phyloP scores from a whole-genome alignment of 1,139 yeast species.

The Pichia kudriavzevii region DNA sequence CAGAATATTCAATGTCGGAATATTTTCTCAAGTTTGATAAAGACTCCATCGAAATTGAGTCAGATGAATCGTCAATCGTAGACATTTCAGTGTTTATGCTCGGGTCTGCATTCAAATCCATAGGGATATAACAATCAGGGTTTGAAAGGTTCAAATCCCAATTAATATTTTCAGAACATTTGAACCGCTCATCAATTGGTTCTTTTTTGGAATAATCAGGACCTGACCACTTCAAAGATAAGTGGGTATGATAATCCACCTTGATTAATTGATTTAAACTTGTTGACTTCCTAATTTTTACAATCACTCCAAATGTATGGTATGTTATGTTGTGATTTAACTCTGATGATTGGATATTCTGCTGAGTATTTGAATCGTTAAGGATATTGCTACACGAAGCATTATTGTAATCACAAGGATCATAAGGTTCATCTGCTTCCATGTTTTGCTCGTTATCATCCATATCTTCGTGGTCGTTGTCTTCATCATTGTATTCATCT shows the following conservation, averaged over 20 bases:
- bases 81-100: slow-evolving; percentile 1
- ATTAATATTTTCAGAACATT: slow-evolving; percentile 24
- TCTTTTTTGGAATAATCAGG: slow-evolving; percentile 19
- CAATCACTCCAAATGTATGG: slow-evolving; percentile 27
- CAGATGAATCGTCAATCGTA: slow-evolving; percentile 6
- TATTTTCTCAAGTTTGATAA: slow-evolving; percentile 3
- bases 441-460: too few species aligned
- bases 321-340: slow-evolving; percentile 23
- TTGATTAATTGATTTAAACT: slow-evolving; percentile 21
- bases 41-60: slow-evolving; percentile 5
- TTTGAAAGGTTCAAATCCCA: slow-evolving; percentile 27
- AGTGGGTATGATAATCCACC: slow-evolving; percentile 26
- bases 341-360: not conserved
- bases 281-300: slow-evolving; percentile 22
- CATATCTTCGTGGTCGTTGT: slow-evolving; percentile 23
- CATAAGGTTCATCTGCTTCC: slow-evolving; percentile 6
- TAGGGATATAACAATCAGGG: slow-evolving; percentile 30
- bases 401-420: slow-evolving; percentile 5
- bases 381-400: too few species aligned
- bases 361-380: not conserved
- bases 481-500: slow-evolving; percentile 22
- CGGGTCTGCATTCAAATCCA: slow-evolving; percentile 14
- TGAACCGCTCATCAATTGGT: slow-evolving; percentile 25
- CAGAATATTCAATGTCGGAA: slow-evolving; percentile 16
- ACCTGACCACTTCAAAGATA: slow-evolving; percentile 25